Evolutionary conservation across 768 basidiomycete species (phyloP), one percentile per base, ranked within the genome.

Genomic region (Austroboletus eburneus): DNA sequence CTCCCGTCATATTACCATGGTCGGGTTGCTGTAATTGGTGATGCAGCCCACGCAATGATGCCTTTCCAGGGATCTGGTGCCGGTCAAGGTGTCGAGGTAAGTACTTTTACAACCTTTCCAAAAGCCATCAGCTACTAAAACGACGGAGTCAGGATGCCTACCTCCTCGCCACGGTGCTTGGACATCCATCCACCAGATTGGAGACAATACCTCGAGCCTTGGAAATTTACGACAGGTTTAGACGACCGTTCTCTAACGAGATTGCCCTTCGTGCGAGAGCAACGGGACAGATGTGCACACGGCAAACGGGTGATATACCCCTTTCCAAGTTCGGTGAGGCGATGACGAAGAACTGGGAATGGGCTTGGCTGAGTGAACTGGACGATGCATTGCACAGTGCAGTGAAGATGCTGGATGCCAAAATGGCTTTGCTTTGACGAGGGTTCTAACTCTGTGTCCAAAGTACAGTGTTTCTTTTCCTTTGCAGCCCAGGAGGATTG

Each of bases 291-390:
- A 17, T 58, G 34, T 42, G 9, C 29, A 22, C 32, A 3, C 48
- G 52, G 23, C 62, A 66, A 42, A 46, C 32, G 9, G 30, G 46
- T 16, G 46, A 52, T 29, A 40, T 59, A 1, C 67, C 66, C 46
- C 63, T 79, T 9, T 54, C 67, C 14, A 56, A 69, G 33, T 57
- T 83, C 4, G 71, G 68, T 6, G 58, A 67, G 27, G 59, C 60
- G 10, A 59, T 84, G 21, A 72, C 70, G 16, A 69, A 69, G 56
- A 76, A 73, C 39, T 83, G 80, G 80, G 75, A 78, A 46, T 86
- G 83, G 83, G 62, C 58, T 24, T 65, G 63, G 62, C 20, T 61
- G 3, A 54, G 43, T 27, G 51, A 57, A 1, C 41, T 63, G 21
- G 63, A 65, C 2, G 56, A 17, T 17, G 48, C 46, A 17, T 34